Evolutionary conservation across 2,329 filamentous ascomycete species (phyloP).

Genomic region (Alternaria rosae): DNA sequence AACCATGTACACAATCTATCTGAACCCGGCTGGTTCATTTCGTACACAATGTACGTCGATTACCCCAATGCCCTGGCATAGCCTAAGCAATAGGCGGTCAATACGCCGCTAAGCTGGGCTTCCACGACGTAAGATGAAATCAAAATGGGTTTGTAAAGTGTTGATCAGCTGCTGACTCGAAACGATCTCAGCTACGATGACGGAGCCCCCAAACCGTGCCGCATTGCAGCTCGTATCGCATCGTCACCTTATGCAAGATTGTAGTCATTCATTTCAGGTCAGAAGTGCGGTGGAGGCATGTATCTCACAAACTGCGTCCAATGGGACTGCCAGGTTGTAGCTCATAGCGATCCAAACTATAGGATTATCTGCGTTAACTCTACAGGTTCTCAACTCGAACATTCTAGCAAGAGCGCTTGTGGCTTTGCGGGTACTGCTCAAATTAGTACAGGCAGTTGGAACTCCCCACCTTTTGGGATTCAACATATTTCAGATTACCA

Average conservation of each 20-base stretch:
- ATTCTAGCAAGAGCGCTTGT: background rate
- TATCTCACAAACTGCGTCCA: background rate
- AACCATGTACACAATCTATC: background rate
- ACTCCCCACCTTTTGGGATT: background rate
- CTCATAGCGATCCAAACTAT: background rate
- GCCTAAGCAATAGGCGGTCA: background rate
- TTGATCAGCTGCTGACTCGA: background rate
- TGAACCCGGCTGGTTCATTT: background rate
- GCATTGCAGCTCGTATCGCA: constrained; percentile 1
- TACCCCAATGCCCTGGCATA: background rate
- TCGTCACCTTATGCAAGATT: background rate
- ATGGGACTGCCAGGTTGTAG: background rate
- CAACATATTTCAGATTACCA: background rate
- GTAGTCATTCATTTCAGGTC: background rate
- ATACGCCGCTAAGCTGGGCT: background rate
- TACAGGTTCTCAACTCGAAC: background rate
- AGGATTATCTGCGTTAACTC: background rate
- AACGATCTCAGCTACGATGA: constrained; percentile 5
- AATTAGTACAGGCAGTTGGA: background rate
- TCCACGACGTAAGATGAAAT: background rate
- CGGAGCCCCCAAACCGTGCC: constrained; percentile 4
- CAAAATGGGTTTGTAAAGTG: background rate
- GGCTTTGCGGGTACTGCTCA: background rate
- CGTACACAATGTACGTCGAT: background rate
- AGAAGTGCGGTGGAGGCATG: background rate